Evolutionary conservation across 2,329 filamentous ascomycete genomes (phyloP).

Genomic region (Ophiostoma novo-ulmi): DNA sequence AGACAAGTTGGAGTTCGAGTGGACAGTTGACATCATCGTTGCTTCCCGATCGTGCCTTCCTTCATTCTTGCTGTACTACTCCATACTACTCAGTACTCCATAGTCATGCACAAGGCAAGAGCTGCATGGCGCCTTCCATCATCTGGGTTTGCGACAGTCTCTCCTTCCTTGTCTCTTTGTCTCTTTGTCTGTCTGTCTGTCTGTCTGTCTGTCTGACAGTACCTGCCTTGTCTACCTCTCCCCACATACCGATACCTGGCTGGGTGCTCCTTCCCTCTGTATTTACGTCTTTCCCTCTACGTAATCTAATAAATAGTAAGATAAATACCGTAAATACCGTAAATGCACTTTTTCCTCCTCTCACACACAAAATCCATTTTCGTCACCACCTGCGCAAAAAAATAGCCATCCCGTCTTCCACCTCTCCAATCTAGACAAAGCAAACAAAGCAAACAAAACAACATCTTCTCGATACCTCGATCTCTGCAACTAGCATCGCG

Average conservation of each 20-base stretch:
- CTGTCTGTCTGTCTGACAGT: too few relatives aligned
- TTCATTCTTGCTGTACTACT: not conserved
- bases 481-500: not conserved
- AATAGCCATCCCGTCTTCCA: not conserved
- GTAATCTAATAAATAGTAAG: not conserved
- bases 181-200: not conserved
- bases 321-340: not conserved
- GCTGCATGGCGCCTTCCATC: conserved; percentile 6
- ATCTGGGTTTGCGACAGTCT: not conserved
- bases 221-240: not conserved
- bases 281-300: not conserved
- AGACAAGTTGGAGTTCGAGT: not conserved
- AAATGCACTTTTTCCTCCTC: conserved; percentile 2
- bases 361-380: conserved; percentile 16
- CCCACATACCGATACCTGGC: conserved; percentile 13
- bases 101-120: not conserved
- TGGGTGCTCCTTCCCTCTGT: conserved; percentile 4
- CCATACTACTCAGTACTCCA: not conserved
- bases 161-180: not conserved
- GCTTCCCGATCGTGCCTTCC: conserved; percentile 6
- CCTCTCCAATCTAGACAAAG: not conserved
- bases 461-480: not conserved
- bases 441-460: not conserved
- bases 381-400: conserved; percentile 13
- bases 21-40: conserved; percentile 9